Percentiles rank a stretch among this genome's conserved stretches.
phyloP scores from a whole-genome alignment of 2,329 filamentous ascomycete genomes.

The Trichophyton schoenleinii region DNA sequence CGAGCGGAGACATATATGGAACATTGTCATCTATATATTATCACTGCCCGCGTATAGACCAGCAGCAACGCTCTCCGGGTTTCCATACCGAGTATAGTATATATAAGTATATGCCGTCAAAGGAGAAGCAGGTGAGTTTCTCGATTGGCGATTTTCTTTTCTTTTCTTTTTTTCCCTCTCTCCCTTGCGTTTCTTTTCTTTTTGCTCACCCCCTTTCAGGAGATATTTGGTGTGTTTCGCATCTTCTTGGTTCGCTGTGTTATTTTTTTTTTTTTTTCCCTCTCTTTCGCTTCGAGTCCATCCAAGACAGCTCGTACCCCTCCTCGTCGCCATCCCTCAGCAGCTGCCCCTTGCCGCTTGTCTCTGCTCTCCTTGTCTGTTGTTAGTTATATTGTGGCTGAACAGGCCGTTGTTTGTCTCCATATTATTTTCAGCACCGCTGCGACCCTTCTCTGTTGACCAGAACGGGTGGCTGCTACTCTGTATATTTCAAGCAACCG shows the following conservation, averaged over 20 bases:
- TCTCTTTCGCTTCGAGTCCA: background rate
- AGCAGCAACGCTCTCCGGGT: background rate
- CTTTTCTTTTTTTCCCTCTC: background rate
- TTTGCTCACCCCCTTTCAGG: background rate
- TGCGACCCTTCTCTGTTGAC: background rate
- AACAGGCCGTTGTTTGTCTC: background rate
- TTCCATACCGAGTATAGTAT: background rate
- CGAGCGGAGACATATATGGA: background rate
- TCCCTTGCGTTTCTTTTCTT: background rate
- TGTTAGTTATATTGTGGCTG: background rate
- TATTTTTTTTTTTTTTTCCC: background rate
- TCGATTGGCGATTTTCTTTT: background rate
- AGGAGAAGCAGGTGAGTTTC: background rate
- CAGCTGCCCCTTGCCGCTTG: background rate
- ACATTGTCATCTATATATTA: background rate
- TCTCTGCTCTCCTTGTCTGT: background rate
- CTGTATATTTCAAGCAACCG: background rate
- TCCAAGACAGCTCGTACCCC: constrained; percentile 1
- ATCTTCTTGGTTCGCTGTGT: background rate
- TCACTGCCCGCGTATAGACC: background rate
- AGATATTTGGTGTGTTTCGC: constrained; percentile 1
- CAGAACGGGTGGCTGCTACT: background rate
- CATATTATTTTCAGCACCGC: background rate
- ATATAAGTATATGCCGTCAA: background rate
- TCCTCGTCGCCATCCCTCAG: background rate